Percentiles rank a stretch among this genome's conserved stretches.
Conservation (phyloP, 768 basidiomycete species). For the Piloderma croceum region DNA sequence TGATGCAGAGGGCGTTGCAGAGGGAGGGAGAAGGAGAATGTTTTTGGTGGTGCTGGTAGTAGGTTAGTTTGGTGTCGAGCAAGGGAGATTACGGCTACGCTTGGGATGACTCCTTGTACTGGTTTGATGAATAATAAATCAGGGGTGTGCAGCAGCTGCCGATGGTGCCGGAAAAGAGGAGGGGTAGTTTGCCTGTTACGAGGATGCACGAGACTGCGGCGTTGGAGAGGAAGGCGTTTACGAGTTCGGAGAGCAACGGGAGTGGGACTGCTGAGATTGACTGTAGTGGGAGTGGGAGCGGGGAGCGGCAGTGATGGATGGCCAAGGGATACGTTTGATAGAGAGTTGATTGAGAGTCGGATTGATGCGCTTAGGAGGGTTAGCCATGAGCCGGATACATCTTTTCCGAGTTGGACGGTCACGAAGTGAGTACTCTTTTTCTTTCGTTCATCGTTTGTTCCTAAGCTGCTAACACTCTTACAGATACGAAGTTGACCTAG, state of each 20-base stretch:
- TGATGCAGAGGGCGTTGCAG: constrained; percentile 66
- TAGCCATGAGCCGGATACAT: constrained; percentile 35
- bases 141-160: constrained; percentile 5
- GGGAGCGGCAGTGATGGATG: too few relatives aligned
- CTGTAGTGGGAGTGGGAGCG: too few relatives aligned
- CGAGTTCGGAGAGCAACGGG: not conserved
- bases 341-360: constrained; percentile 65
- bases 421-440: too few relatives aligned
- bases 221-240: not conserved
- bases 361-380: constrained; percentile 66
- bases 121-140: constrained; percentile 6
- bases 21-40: constrained; percentile 29
- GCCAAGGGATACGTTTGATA: constrained; percentile 54
- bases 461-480: too few relatives aligned
- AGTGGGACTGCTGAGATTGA: not conserved
- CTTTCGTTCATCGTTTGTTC: too few relatives aligned
- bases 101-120: not conserved
- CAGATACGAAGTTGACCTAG: constrained; percentile 73
- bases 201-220: constrained; percentile 8
- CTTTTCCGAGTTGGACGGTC: constrained; percentile 71
- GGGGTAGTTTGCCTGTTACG: constrained; percentile 3
- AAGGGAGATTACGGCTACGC: too few relatives aligned
- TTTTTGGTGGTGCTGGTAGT: constrained; percentile 15
- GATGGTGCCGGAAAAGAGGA: constrained; percentile 4
- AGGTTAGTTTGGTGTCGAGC: too few relatives aligned